A percentile compares a stretch with the other conserved stretches of the same genome.
These are phyloP conservation scores for Zoysia pacifica DNA, from an alignment of 176 grass and related monocot genomes.

Conservation along the genomic window DNA sequence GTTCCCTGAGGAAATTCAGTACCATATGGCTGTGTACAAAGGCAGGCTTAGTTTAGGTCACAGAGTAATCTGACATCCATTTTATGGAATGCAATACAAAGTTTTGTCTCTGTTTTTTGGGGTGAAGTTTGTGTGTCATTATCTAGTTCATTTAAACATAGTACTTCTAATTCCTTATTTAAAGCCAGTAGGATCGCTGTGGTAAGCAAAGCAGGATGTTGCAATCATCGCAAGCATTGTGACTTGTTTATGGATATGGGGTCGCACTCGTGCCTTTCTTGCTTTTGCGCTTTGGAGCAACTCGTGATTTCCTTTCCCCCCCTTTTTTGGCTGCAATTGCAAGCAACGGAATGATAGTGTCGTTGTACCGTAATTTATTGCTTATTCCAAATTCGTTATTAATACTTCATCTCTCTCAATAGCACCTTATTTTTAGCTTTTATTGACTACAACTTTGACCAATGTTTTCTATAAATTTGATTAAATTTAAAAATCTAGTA, in stretches of 20 bases:
- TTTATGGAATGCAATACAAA: background rate
- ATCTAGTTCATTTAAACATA: background rate
- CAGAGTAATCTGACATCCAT: slow-evolving; percentile 15
- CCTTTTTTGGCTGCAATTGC: background rate
- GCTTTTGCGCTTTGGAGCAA: slow-evolving; percentile 23
- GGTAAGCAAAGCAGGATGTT: background rate
- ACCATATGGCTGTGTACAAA: background rate
- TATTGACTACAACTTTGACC: too few species aligned
- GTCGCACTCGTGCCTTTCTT: background rate
- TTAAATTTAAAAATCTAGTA: too few species aligned
- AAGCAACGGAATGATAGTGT: background rate
- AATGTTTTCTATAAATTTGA: too few species aligned
- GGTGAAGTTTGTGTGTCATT: background rate
- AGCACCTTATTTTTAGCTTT: too few species aligned
- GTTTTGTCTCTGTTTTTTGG: background rate
- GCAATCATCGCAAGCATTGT: slow-evolving; percentile 5
- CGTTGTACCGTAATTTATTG: background rate
- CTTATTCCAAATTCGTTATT: background rate
- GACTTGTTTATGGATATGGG: background rate
- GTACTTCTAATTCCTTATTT: too few species aligned
- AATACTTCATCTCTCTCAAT: too few species aligned
- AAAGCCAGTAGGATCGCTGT: background rate
- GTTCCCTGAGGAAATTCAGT: slow-evolving; percentile 16
- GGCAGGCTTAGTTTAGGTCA: background rate
- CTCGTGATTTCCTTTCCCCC: background rate